Base-by-base conservation (phyloP, 2,329 filamentous ascomycete genomes). In the Alternaria gansuensis region DNA sequence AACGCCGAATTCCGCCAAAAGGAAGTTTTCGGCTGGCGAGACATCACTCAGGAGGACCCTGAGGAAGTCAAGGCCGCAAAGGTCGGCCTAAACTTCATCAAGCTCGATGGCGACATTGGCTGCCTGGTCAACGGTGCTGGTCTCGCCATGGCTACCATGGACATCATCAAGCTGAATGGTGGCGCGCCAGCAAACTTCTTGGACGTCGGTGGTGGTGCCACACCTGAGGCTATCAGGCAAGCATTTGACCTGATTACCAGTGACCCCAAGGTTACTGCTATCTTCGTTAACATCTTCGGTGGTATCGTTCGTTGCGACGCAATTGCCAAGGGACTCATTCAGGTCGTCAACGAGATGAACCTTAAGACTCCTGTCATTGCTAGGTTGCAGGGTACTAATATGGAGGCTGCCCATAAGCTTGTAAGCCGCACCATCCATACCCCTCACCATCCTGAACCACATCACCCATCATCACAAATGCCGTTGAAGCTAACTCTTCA, bases 231-330 rank as follows among this genome's bases (percentile, higher is more conserved):
- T 73, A 99, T 99, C 83, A 92, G 93, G 84, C 90, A 95, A 82
- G 95, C 95, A 69, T 99, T 99, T 78, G 93, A 97, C 81, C 91
- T 99, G 75, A 99, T 99, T 84, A 99, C 95, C 73, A 95, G 90
- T 82, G 95, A 99, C 81, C 88, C 93, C 77, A 98, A 98, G 87
- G 95, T 99, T 68, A 94, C 93, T 51, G 95, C 95, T 75, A 95
- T 99, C 83, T 99, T 99, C 73, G 95, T 99, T 84, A 99, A 99
- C 88, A 99, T 99, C 81, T 99, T 99, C 78, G 95, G 95, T 78
- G 95, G 95, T 83, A 99, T 99, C 73, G 95, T 99, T 71, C 89
- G 95, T 75, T 99, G 95, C 79, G 95, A 99, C 79, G 93, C 92
- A 75, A 99, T 99, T 78, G 95, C 95, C 69, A 90, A 93, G 81